Conservation (phyloP, 225 moss, liverwort and hornwort species). For the Bryum argenteum region DNA sequence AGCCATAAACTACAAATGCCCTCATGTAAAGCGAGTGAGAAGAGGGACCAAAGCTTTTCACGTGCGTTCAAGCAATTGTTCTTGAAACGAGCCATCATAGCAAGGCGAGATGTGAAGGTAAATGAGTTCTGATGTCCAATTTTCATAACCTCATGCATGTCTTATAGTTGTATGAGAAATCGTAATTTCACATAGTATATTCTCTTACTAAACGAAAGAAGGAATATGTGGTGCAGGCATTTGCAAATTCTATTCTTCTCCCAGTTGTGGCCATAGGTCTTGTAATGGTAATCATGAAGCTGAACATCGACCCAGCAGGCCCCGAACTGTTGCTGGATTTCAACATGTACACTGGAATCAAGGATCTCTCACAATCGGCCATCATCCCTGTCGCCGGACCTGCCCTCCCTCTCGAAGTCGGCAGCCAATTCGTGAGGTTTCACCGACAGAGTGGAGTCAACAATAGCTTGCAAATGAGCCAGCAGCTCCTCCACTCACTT, state of each 20-base stretch:
- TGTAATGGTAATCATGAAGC: conserved; percentile 84
- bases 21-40: conserved; percentile 29
- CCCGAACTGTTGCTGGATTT: conserved; percentile 66
- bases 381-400: conserved; percentile 70
- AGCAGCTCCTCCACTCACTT: conserved; percentile 59
- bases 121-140: not conserved
- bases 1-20: conserved; percentile 23
- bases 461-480: conserved; percentile 81
- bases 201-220: not conserved
- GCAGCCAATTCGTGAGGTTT: conserved; percentile 56
- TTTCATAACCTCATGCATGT: too few species aligned
- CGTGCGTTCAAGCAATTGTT: conserved; percentile 75
- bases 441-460: conserved; percentile 41
- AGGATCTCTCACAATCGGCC: conserved; percentile 24
- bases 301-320: conserved; percentile 87
- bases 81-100: conserved; percentile 76
- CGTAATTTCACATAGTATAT: not conserved
- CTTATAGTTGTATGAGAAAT: not conserved
- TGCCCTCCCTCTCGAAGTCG: conserved; percentile 38
- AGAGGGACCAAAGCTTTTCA: conserved; percentile 57
- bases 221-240: conserved; percentile 51
- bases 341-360: conserved; percentile 61
- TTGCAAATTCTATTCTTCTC: conserved; percentile 78
- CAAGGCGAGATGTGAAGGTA: conserved; percentile 88
- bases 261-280: conserved; percentile 80